A percentile compares a stretch with the other conserved stretches of the same genome.
These are phyloP conservation scores for Teratosphaeria gauchensis DNA, from an alignment of 2,329 filamentous ascomycete species.

Conservation along the genomic window DNA sequence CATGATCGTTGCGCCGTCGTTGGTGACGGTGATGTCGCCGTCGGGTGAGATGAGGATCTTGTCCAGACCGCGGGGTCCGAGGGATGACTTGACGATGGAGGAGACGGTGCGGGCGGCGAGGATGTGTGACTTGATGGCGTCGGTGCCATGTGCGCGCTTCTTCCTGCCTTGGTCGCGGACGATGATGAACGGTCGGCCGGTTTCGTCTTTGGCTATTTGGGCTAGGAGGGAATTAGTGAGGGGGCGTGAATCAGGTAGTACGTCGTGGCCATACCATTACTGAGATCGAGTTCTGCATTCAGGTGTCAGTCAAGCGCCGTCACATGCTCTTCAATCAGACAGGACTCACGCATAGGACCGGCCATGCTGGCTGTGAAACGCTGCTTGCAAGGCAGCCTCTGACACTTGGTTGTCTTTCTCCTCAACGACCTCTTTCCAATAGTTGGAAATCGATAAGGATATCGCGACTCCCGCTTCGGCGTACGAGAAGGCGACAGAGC, in stretches of 20 bases:
- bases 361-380: slow-evolving; percentile 40
- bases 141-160: slow-evolving; percentile 91
- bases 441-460: neutral
- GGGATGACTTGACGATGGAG: slow-evolving; percentile 93
- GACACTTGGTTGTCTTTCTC: neutral
- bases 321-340: neutral
- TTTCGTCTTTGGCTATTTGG: slow-evolving; percentile 88
- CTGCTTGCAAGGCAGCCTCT: neutral
- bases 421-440: neutral
- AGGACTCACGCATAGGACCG: slow-evolving; percentile 44
- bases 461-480: neutral
- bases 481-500: neutral
- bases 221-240: slow-evolving; percentile 31
- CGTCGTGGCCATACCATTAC: slow-evolving; percentile 54
- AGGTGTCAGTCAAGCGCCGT: slow-evolving; percentile 1
- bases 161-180: slow-evolving; percentile 98
- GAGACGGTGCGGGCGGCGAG: slow-evolving; percentile 91
- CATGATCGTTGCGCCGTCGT: slow-evolving; percentile 95
- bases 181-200: slow-evolving; percentile 93
- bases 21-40: slow-evolving; percentile 97
- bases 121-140: slow-evolving; percentile 97
- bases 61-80: slow-evolving; percentile 91
- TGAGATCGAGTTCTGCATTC: slow-evolving; percentile 73
- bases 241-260: neutral
- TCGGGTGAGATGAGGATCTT: slow-evolving; percentile 99